Base-by-base conservation (phyloP, 2,329 filamentous ascomycete genomes). In the Botrytis pseudocinerea region DNA sequence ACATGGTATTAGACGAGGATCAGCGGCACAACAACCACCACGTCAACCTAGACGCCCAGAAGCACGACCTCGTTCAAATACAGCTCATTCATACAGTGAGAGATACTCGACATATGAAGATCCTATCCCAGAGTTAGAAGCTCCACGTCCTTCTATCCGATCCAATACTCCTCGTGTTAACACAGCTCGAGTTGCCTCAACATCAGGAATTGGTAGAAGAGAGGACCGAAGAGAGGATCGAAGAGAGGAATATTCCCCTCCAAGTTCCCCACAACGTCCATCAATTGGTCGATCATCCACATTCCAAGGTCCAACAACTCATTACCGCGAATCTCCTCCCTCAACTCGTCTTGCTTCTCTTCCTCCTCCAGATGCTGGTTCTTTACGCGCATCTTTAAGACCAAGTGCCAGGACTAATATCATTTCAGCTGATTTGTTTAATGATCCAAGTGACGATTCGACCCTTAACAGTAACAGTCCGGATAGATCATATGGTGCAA, bases 1-100 rank as follows among this genome's bases (percentile, higher is more conserved):
- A 70, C 69, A 64, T 65, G 12, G 48, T 46, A 20, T n/a, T 62
- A 72, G 71, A 69, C 65, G 65, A 54, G 66, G 66, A 60, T 38
- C 71, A 16, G 63, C 51, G n/a, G 35, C 54, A 60, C 71, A 72
- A 22, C 68, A 40, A 20, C 75, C 76, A 51, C 78, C 76, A 42
- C 78, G 79, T 14, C 72, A 76, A 20, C 32, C 44, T 20, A 75
- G 76, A 75, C 75, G 78, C 64, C 76, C 74, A 48, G 73, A 64
- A 42, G 74, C 74, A 28, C 74, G 89, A 75, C 87, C 89, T 73
- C 86, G 90, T 69, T 89, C 89, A 63, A 90, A 88, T 78, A 91
- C 89, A 20, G 88, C 89, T 35, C 87, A 90, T 79, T 89, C 89
- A 42, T 90, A 89, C 80, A 84, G 83, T 73, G 88, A 91, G 73